These are phyloP conservation scores for Neovahlkampfia damariscottae DNA, from an alignment of 78 protist species.

Conservation along the genomic window DNA sequence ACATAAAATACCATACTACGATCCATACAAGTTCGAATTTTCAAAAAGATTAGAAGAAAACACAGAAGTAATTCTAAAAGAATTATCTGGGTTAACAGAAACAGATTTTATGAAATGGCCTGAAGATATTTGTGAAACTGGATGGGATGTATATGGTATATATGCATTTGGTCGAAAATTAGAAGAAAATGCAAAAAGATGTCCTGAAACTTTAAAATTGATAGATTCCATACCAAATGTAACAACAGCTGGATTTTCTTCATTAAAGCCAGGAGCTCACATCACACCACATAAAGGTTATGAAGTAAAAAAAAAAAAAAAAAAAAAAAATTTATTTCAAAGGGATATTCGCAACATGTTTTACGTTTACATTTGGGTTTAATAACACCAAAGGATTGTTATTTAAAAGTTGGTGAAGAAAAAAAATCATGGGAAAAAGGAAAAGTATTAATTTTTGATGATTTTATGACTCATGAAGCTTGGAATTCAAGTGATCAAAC, in stretches of 20 bases:
- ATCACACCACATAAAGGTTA: not conserved
- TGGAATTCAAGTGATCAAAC: not conserved
- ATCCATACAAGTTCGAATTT: too few species aligned
- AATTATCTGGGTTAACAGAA: too few species aligned
- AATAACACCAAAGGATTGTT: not conserved
- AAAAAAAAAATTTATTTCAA: too few species aligned
- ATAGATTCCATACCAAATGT: not conserved
- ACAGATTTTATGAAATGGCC: not conserved
- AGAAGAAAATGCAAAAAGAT: not conserved
- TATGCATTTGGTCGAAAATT: not conserved
- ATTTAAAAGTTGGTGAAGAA: not conserved
- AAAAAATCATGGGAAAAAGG: not conserved
- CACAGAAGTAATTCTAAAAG: too few species aligned
- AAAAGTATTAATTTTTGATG: not conserved
- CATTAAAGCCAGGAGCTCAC: not conserved
- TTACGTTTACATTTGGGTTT: not conserved
- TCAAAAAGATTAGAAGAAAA: too few species aligned
- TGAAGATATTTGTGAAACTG: not conserved
- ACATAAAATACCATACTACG: too few species aligned
- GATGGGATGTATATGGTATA: not conserved
- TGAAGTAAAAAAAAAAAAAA: too few species aligned
- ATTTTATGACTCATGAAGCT: not conserved
- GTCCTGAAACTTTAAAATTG: not conserved
- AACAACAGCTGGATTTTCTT: not conserved
- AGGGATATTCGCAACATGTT: not conserved